Evolutionary conservation across 805 yeast genomes (phyloP), one percentile per base, ranked within the genome.

Genomic region (Wickerhamiella musiphila): DNA sequence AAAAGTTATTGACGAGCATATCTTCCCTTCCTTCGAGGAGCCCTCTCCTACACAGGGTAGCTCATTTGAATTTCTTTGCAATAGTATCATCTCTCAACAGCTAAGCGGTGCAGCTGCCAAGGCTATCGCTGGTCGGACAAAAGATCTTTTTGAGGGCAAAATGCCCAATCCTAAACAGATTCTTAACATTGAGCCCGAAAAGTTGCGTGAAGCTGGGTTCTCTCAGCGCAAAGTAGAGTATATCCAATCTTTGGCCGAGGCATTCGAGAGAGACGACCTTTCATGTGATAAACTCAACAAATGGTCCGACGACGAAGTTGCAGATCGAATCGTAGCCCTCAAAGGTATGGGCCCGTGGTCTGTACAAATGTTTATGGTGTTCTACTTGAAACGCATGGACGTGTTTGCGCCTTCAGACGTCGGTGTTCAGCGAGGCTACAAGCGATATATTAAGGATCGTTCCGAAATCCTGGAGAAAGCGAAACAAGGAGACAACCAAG

Each of bases 391-490:
- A 17, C 63, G 78, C 35, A 48, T 68, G 47, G 73, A 84, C 49
- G 68, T 79, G 0, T 81, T 81, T 50, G 75, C 90, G 4, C 57
- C 67, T 4, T 79, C 73, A 13, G 95, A 84, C 53, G 54, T 84
- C 29, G 95, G 94, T 1, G 67, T 84, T 2, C 82, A 84, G 20
- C 58, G 93, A 39, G 95, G 95, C 0, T 67, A 74, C 36, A 66
- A 81, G 0, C 51, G 61, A 18, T 84, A 79, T 51, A 49, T 78
- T 60, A 61, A 28, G 13, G 41, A 37, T 6, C 43, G 53, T 8
- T 51, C 50, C 6, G 35, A 41, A 30, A 37, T 73, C 10, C 43
- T 66, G 6, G 26, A 12, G 6, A 23, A 15, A n/a, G 26, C 26
- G 12, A 45, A 55, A 23, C 62, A 63, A 29, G 49, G 70, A 5